Conservation (phyloP, 2,329 filamentous ascomycete genomes). For the Nigrograna mackinnonii region DNA sequence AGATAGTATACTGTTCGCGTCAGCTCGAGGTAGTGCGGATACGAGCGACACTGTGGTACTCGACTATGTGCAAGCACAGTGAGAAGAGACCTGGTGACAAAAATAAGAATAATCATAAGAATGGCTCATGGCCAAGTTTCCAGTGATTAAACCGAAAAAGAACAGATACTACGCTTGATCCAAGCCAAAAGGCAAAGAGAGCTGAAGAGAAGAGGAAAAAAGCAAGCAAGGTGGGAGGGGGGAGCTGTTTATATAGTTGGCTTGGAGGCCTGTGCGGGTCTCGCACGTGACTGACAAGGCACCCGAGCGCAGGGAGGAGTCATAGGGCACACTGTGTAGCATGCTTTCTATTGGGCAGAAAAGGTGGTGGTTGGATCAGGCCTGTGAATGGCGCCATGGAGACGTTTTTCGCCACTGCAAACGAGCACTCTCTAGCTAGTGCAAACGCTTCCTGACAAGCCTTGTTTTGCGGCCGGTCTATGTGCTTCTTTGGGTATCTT, state of each 20-base stretch:
- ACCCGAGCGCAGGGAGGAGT: too few relatives aligned
- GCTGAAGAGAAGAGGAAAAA: conserved; percentile 4
- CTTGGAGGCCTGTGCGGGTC: too few relatives aligned
- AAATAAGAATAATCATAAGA: conserved; percentile 8
- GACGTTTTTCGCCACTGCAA: too few relatives aligned
- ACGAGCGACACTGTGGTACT: conserved; percentile 6
- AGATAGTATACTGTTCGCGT: background rate
- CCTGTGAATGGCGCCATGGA: too few relatives aligned
- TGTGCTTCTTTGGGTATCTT: too few relatives aligned
- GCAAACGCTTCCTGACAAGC: too few relatives aligned
- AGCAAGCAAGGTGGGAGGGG: background rate
- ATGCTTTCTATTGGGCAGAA: too few relatives aligned
- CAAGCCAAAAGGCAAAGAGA: conserved; percentile 8
- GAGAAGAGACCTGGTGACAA: conserved; percentile 5
- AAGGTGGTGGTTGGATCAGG: too few relatives aligned
- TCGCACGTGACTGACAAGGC: too few relatives aligned
- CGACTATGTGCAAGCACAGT: conserved; percentile 9
- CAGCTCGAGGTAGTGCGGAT: background rate
- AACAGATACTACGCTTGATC: conserved; percentile 11
- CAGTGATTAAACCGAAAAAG: conserved; percentile 6
- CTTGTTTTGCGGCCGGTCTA: too few relatives aligned
- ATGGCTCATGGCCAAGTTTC: background rate
- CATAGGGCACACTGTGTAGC: too few relatives aligned
- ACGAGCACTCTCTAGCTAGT: too few relatives aligned
- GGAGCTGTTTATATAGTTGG: conserved; percentile 6